Conservation (phyloP, 2,329 filamentous ascomycete genomes). For the Gnomoniopsis smithogilvyi region DNA sequence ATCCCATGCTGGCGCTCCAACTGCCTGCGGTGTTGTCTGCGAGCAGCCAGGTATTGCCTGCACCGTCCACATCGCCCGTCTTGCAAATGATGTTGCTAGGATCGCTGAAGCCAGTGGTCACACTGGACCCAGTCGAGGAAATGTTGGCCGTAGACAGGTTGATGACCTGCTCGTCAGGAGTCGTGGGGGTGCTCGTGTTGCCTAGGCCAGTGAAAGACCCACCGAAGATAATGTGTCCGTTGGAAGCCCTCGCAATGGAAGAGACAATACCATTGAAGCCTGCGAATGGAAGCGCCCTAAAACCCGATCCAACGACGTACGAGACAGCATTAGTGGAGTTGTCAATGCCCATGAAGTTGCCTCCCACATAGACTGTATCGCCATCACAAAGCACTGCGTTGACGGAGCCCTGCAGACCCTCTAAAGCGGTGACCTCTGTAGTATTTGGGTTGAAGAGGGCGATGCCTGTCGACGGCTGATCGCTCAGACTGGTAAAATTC, state of each 20-base stretch:
- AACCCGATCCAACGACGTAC: conserved; percentile 67
- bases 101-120: conserved; percentile 64
- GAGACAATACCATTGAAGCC: conserved; percentile 88
- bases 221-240: conserved; percentile 87
- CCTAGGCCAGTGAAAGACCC: conserved; percentile 86
- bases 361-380: conserved; percentile 81
- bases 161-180: conserved; percentile 73
- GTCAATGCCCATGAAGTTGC: conserved; percentile 74
- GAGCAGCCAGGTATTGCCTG: conserved; percentile 82
- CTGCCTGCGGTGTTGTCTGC: conserved; percentile 71
- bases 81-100: conserved; percentile 83
- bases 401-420: conserved; percentile 81
- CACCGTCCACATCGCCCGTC: conserved; percentile 58
- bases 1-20: conserved; percentile 81
- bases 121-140: conserved; percentile 60
- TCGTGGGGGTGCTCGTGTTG: conserved; percentile 67
- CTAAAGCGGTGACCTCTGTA: conserved; percentile 66
- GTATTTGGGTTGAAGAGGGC: conserved; percentile 77
- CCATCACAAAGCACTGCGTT: conserved; percentile 80
- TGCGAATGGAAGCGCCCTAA: conserved; percentile 80
- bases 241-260: conserved; percentile 75
- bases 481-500: conserved; percentile 90
- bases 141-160: conserved; percentile 80
- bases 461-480: conserved; percentile 70
- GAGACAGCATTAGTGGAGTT: conserved; percentile 81